Evolutionary conservation across 2,329 filamentous ascomycete genomes (phyloP).

Genomic region (Penicillium sp.): DNA sequence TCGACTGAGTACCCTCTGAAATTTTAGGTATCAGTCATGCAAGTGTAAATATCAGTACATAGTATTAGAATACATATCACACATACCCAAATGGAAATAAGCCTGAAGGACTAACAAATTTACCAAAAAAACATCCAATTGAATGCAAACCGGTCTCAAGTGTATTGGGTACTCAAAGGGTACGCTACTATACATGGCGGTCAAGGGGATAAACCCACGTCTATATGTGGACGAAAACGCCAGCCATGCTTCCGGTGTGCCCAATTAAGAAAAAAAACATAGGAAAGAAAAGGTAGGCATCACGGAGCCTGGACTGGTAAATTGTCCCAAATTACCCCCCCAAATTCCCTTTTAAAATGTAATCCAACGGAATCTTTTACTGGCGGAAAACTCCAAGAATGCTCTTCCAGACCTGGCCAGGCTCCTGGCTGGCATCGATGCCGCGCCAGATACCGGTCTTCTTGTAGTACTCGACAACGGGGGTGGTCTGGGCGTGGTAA

Average conservation of each 20-base stretch:
- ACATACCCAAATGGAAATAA: not conserved
- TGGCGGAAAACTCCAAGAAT: conserved; percentile 79
- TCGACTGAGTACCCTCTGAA: conserved; percentile 54
- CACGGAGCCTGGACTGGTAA: conserved; percentile 11
- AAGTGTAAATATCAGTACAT: not conserved
- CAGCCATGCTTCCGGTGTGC: conserved; percentile 15
- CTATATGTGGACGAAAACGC: conserved; percentile 23
- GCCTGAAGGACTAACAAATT: not conserved
- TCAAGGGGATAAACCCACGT: conserved; percentile 18
- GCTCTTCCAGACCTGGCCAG: conserved; percentile 92
- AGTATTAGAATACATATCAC: not conserved
- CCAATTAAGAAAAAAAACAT: conserved; percentile 19
- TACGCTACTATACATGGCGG: conserved; percentile 36
- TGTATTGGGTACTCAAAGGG: conserved; percentile 20
- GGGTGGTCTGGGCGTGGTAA: conserved; percentile 90
- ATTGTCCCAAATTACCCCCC: conserved; percentile 8
- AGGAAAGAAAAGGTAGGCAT: conserved; percentile 21
- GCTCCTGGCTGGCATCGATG: conserved; percentile 93
- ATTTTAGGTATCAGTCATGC: conserved; percentile 23
- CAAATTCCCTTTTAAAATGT: conserved; percentile 50
- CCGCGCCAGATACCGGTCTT: conserved; percentile 96
- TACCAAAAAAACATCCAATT: not conserved
- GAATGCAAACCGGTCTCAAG: conserved; percentile 10
- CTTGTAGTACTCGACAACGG: conserved; percentile 95
- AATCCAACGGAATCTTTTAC: conserved; percentile 32